Evolutionary conservation across 768 basidiomycete genomes (phyloP), one percentile per base, ranked within the genome.

Genomic region (Tremella mesenterica): DNA sequence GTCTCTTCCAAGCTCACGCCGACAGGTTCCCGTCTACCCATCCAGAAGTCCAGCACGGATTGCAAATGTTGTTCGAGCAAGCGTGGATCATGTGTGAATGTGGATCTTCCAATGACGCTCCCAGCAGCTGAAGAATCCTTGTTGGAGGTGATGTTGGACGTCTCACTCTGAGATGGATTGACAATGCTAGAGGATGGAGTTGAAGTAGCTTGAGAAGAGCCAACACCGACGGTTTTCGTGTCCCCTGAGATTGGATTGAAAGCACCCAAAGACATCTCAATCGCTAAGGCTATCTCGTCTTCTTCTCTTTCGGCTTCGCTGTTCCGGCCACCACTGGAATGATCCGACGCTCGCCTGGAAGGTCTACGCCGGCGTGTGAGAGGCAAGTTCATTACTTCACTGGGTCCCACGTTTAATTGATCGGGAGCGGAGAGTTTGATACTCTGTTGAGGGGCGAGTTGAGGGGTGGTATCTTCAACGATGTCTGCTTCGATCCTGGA

Each of bases 1-100:
- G 83, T 75, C 47, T 85, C 76, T 39, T 78, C 73, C 20, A 83
- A 27, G 2, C 77, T 76, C 0, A 91, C 90, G 1, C 90, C 90
- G n/a, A 73, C 70, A 0, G 89, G 81, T 27, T 77, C 75, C 34
- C 89, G 77, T 48, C 76, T 60, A 1, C 88, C 86, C 53, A 78
- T 73, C 90, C 90, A 93, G 81, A 85, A 91, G 46, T 77, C 69
- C 1, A 89, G 70, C 0, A 84, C 75, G 48, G 77, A 77, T 1
- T 64, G 59, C 21, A 91, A 72, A 57, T 85, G 78, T 1, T 56
- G 55, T 21, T 82, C 77, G 18, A 93, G 77, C 39, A 80, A 56
- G 0, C 39, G 34, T 8, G 80, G 75, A 45, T 86, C 76, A 67
- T 85, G 77, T 0, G 38, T 21, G 56, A 92, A 87, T 21, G 67